Evolutionary conservation across 2,329 filamentous ascomycete species (phyloP), one percentile per base, ranked within the genome.

Genomic region (Zarea fungicola): DNA sequence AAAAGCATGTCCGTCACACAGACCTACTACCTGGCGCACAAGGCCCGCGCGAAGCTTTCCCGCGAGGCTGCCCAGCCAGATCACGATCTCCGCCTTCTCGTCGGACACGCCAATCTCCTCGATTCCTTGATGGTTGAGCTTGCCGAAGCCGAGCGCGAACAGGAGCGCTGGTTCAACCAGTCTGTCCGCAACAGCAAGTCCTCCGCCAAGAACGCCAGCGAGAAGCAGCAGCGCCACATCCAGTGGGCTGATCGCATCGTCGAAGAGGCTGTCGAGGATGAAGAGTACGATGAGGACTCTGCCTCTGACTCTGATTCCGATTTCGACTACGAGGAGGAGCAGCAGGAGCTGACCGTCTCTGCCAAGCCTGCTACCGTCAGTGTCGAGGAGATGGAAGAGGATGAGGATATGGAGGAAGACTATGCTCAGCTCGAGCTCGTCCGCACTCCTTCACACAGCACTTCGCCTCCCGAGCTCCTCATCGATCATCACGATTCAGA

Each of bases 91-190:
- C 85, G 92, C 65, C 83, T 95, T 39, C 86, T 99, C 53, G 93
- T 99, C 61, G 93, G 92, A 62, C 93, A 99, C 72, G 93, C 93
- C 75, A 99, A 97, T 79, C 85, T 97, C 41, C 88, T 99, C 68
- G 93, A 99, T 74, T 85, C 85, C 34, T 76, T 99, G 65, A 97
- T 97, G 93, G 81, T 93, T 59, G 76, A 80, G 65, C 87, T 99
- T 52, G 87, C 90, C 69, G 89, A 95, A 52, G 92, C 92, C 64
- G 93, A 97, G 77, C 83, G 84, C 60, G 90, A 96, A 70, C 93
- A 97, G 72, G 92, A 97, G 72, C 85, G 82, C 58, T 96, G 91
- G 91, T 97, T 96, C 84, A 95, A 96, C 81, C 86, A 90, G 69
- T 93, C 89, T 54, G 88, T 96, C 70, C 84, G 81, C 66, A 87